Evolutionary conservation across 306 rosid genomes (phyloP), one percentile per base, ranked within the genome.

Genomic region (Oxytropis ochrocephala): DNA sequence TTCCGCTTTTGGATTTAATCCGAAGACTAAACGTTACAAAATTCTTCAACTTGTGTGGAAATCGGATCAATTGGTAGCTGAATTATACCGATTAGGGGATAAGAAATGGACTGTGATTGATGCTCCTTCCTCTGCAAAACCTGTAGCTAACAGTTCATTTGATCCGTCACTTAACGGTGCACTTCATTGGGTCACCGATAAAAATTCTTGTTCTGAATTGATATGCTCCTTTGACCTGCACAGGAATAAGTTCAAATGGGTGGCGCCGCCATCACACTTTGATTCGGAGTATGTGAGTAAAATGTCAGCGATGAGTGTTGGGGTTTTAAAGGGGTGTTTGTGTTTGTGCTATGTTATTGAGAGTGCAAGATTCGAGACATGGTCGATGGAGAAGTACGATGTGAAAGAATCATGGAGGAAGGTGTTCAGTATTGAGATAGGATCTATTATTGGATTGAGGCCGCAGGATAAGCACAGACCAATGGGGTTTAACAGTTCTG

Each of bases 161-260:
- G 65, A 76, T 16, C 80, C 75, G 0, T 61, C 66, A 5, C 63
- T 76, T 32, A 76, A 76, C 2, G 75, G 75, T 42, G 76, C 75
- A 4, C 66, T 76, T 61, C 76, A 76, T 10, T 76, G 80, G 80
- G 1, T 69, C 18, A 43, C 71, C 0, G 14, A 18, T 5, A 8
- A 11, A 7, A 17, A 21, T 43, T 0, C 9, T 0, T 2, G 11
- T 30, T 50, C 64, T 30, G 43, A 76, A 32, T 33, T 76, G 27
- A 76, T 76, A 41, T 76, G 48, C 47, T 69, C 76, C 0, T 76
- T 76, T 76, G 76, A 76, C 9, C 66, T 76, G 12, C 44, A 41
- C 7, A 60, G 1, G 3, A 57, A 76, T 19, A 6, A 13, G 14
- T 76, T 76, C 76, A 62, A 62, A 43, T 47, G 42, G 2, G 51